phyloP scores from a whole-genome alignment of 2,329 filamentous ascomycete species.

The Monosporascus sp. region DNA sequence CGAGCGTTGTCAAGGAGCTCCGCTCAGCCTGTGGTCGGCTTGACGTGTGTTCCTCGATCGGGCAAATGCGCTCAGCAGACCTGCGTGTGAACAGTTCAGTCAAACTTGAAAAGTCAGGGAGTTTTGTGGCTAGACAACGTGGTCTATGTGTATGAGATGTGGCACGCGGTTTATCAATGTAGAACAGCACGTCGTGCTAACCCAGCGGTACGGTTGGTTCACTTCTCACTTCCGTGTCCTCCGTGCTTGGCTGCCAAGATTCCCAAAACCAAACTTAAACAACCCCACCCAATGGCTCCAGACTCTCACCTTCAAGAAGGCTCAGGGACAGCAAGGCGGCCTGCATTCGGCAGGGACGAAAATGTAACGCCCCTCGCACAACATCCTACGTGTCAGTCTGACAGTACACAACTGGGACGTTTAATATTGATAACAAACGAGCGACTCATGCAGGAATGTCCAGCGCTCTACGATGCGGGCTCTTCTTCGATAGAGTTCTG shows the following conservation, averaged over 20 bases:
- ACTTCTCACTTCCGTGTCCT: not conserved
- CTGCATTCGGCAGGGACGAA: constrained; percentile 13
- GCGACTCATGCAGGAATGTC: constrained; percentile 9
- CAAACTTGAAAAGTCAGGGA: not conserved
- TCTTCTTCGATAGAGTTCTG: not conserved
- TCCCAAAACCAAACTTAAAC: not conserved
- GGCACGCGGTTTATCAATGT: not conserved
- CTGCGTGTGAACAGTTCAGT: too few species aligned
- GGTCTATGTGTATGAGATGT: not conserved
- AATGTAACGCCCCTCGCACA: constrained; percentile 16
- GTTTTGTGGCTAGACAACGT: not conserved
- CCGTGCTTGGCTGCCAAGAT: not conserved
- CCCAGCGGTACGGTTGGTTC: not conserved
- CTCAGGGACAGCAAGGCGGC: constrained; percentile 17
- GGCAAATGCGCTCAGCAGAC: too few species aligned
- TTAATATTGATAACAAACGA: constrained; percentile 10
- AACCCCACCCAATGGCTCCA: not conserved
- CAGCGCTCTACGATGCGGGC: not conserved
- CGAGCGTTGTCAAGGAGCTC: too few species aligned
- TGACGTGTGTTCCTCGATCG: too few species aligned
- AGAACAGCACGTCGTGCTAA: not conserved
- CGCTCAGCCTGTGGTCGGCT: too few species aligned
- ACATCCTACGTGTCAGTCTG: constrained; percentile 29
- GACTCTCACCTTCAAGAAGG: not conserved
- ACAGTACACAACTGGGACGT: constrained; percentile 15